Evolutionary conservation across 805 yeast genomes (phyloP), one percentile per base, ranked within the genome.

Genomic region (Clavispora vitiphila): DNA sequence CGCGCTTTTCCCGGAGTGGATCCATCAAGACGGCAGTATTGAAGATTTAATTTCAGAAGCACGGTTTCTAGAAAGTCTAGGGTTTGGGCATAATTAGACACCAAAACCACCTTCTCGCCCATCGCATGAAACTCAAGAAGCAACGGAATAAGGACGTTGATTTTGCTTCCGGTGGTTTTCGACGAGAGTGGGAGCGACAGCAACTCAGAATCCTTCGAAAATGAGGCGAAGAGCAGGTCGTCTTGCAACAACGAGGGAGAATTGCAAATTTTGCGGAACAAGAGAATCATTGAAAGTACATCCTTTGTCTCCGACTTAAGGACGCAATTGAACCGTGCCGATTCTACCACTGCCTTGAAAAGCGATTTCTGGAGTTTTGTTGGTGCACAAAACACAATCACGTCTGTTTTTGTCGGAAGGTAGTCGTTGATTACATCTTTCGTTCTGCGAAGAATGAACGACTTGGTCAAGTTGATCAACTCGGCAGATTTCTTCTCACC

Each of bases 81-180:
- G 0, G 96, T 88, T 53, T 86, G 83, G 0, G 97, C 91, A 48
- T 81, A 90, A 48, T 91, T 88, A 0, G 96, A 89, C 1, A 90
- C 85, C 20, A 91, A 61, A 1, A 91, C 96, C 2, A 83, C 78
- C 57, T 90, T 91, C 55, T 91, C 97, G 6, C 61, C 52, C 3
- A 55, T 49, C 2, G 53, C 44, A 21, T 60, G 58, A 2, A 87
- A 70, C 34, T 75, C 74, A 2, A 67, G 58, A 4, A 93, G 49
- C 8, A 90, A 57, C 2, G 76, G 72, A 25, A 79, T 69, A 6
- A 91, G 61, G 0, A 83, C 68, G 34, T 67, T 65, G 20, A 89
- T 64, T 56, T 91, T 91, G 2, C 96, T 95, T 1, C 53, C 45
- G 1, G 50, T 43, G 5, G 48, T 42, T 14, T 46, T 22, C 10